A percentile compares a stretch with the other conserved stretches of the same genome.
Evolutionary conservation across 495 filamentous ascomycete species (phyloP).

Genomic region (Coniosporium apollinis): DNA sequence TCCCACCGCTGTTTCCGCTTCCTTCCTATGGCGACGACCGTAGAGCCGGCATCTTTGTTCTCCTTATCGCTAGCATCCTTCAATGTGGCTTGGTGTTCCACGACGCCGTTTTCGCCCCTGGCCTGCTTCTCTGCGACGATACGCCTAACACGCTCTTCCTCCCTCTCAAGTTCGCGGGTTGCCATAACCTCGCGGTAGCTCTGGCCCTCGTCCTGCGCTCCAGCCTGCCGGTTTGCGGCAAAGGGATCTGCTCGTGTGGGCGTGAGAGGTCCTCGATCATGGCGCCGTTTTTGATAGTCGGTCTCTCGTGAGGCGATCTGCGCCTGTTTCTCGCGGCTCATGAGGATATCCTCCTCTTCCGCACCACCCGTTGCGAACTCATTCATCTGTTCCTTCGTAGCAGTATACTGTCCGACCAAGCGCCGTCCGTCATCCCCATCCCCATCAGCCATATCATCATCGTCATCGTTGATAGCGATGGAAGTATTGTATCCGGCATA

Average conservation of each 20-base stretch:
- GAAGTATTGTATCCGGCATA: constrained; percentile 83
- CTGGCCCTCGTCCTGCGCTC: constrained; percentile 47
- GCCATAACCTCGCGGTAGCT: constrained; percentile 90
- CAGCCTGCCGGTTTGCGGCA: constrained; percentile 54
- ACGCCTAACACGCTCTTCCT: constrained; percentile 76
- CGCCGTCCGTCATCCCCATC: constrained; percentile 56
- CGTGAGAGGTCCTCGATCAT: constrained; percentile 63
- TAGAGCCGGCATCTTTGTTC: constrained; percentile 51
- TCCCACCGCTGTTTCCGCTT: constrained; percentile 96
- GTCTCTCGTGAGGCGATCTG: constrained; percentile 86
- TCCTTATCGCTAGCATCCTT: constrained; percentile 43
- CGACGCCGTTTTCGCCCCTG: constrained; percentile 39
- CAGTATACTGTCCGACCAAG: constrained; percentile 93
- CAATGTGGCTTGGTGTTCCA: constrained; percentile 54
- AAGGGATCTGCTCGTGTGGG: constrained; percentile 84
- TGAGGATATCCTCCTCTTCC: constrained; percentile 79
- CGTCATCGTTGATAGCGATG: constrained; percentile 62
- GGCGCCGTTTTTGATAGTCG: constrained; percentile 92
- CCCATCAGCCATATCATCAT: constrained; percentile 66
- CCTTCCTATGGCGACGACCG: constrained; percentile 44
- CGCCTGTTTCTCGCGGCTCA: constrained; percentile 73
- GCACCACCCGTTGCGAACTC: constrained; percentile 78
- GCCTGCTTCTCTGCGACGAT: constrained; percentile 63
- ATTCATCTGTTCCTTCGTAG: constrained; percentile 75
- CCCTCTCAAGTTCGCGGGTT: constrained; percentile 74